These are phyloP conservation scores for Aspergillus tamarii DNA, from an alignment of 2,329 filamentous ascomycete species.

Conservation along the genomic window DNA sequence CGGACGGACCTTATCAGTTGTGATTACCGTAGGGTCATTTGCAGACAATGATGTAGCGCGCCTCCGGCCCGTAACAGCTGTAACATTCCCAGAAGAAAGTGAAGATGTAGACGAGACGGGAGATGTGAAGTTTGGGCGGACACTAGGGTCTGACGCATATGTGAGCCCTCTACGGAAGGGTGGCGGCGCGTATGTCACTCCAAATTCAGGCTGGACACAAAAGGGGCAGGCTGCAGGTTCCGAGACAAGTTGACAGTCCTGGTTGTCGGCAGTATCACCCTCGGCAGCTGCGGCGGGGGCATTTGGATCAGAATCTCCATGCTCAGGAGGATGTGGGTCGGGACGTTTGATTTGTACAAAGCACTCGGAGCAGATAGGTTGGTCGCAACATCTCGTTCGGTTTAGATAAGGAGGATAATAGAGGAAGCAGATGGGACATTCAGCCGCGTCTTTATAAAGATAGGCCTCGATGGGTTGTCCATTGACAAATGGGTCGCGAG, in stretches of 20 bases:
- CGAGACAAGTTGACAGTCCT: conserved; percentile 72
- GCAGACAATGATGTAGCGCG: conserved; percentile 76
- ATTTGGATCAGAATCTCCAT: conserved; percentile 56
- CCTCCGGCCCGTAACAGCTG: conserved; percentile 50
- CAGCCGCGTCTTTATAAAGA: conserved; percentile 84
- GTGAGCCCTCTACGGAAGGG: conserved; percentile 82
- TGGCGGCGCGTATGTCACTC: conserved; percentile 90
- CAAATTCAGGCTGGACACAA: conserved; percentile 92
- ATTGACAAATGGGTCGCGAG: conserved; percentile 84
- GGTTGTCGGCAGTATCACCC: conserved; percentile 35
- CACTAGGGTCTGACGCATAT: conserved; percentile 61
- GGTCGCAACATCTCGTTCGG: conserved; percentile 91
- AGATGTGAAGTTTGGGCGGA: conserved; percentile 59
- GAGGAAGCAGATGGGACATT: conserved; percentile 96
- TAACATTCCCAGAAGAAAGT: conserved; percentile 61
- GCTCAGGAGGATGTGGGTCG: conserved; percentile 86
- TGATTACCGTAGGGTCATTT: conserved; percentile 81
- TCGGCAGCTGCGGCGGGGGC: conserved; percentile 34
- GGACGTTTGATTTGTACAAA: conserved; percentile 98
- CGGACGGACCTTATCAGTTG: conserved; percentile 87
- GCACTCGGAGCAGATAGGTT: conserved; percentile 96
- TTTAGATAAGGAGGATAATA: conserved; percentile 96
- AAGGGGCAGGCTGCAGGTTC: conserved; percentile 93
- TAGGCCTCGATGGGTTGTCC: conserved; percentile 93
- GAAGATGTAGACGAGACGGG: conserved; percentile 89